Evolutionary conservation across 345 rosid genomes (phyloP).

Genomic region (Syzygium aqueum): DNA sequence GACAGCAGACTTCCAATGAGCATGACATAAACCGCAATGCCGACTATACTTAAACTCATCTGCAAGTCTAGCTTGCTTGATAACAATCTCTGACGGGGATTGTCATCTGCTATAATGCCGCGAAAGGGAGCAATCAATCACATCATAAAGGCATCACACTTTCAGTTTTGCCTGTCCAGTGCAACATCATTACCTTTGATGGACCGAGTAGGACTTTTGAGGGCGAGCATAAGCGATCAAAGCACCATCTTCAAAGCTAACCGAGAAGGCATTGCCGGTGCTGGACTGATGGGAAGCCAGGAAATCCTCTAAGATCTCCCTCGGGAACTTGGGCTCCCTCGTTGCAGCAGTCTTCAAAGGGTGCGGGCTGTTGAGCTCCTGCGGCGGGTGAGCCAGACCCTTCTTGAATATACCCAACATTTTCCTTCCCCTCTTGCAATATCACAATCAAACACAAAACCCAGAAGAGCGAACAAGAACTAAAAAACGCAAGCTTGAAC

Average conservation of each 20-base stretch:
- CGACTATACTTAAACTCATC: background rate
- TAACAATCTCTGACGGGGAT: background rate
- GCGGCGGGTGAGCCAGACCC: conserved; percentile 44
- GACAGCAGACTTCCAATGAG: background rate
- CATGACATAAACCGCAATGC: background rate
- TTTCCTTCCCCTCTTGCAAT: background rate
- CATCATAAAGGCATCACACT: background rate
- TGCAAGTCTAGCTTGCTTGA: background rate
- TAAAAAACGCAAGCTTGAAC: background rate
- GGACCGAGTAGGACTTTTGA: conserved; percentile 9
- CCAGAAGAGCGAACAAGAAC: background rate
- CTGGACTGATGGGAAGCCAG: conserved; percentile 13
- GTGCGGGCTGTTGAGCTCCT: conserved; percentile 57
- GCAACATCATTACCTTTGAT: conserved; percentile 38
- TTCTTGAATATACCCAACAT: conserved; percentile 69
- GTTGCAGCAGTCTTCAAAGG: conserved; percentile 7
- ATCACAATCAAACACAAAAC: too few relatives aligned
- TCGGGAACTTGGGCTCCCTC: conserved; percentile 24
- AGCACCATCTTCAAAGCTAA: conserved; percentile 35
- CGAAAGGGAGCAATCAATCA: background rate
- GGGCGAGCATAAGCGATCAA: conserved; percentile 29
- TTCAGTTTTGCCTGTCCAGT: background rate
- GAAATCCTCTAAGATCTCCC: conserved; percentile 30
- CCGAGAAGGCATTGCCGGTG: conserved; percentile 15
- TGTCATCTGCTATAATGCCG: background rate